Evolutionary conservation across 2,329 filamentous ascomycete genomes (phyloP), one percentile per base, ranked within the genome.

Genomic region (Dryadomyces quercivorus): DNA sequence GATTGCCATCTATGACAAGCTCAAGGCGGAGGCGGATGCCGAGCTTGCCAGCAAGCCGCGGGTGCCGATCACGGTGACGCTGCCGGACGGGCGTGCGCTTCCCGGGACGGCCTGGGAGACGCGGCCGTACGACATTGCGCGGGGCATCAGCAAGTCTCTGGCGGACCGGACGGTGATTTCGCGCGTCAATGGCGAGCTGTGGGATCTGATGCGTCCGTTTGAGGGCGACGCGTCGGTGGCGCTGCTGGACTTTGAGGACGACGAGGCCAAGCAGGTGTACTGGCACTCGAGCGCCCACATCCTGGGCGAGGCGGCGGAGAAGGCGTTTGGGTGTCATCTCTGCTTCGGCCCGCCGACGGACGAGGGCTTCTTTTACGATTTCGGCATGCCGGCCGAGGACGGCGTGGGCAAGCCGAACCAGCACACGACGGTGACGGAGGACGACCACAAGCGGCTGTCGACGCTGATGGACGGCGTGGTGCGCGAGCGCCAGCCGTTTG

Each of bases 281-380:
- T 98, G 92, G 92, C 93, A 97, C 71, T 95, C 89, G 20, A 92
- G 86, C 63, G 93, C 93, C 47, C 93, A 98, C 69, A 85, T 95
- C 60, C 81, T 98, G n/a, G 93, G 93, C 62, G 93, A 97, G 71
- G 91, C 91, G 57, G 87, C 86, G 51, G 93, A 98, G 72, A 81
- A 86, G 65, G 81, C 90, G 63, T 98, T 90, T 66, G 88, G 90
- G 57, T 96, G 92, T 72, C 85, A 88, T 63, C 80, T 96, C 48
- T 96, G 90, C 69, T 94, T 96, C 67, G 93, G 93, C 22, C 93
- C 93, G 38, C 93, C 89, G 40, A 90, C 92, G 47, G 82, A 90
- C 53, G 85, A 91, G 69, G 92, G 90, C 43, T 96, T 95, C 76
- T 96, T 95, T 76, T 97, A 96, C 70, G 89, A 97, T 71, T 96